These are phyloP conservation scores for Dichotomocladium elegans DNA, from an alignment of 371 early-diverging fungal genomes.

Conservation along the genomic window DNA sequence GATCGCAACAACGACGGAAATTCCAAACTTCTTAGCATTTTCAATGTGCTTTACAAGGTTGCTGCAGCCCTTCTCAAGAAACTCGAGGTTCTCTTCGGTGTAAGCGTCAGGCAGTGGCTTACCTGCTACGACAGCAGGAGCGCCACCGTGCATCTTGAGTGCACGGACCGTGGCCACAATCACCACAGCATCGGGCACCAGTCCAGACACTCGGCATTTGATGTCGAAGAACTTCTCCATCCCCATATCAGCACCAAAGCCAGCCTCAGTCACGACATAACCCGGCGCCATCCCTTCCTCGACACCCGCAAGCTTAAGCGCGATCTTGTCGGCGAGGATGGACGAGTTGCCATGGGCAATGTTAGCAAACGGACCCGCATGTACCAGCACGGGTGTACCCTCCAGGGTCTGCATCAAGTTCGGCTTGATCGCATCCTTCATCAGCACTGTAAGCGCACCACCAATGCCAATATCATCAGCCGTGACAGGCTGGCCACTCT, in stretches of 20 bases:
- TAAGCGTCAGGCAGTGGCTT: constrained; percentile 87
- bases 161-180: constrained; percentile 94
- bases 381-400: constrained; percentile 97
- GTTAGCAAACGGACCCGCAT: constrained; percentile 98
- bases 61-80: constrained; percentile 76
- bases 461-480: constrained; percentile 94
- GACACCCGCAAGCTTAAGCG: constrained; percentile 86
- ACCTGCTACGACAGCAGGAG: constrained; percentile 93
- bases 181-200: constrained; percentile 90
- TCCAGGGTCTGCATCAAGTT: constrained; percentile 97
- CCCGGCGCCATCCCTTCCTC: constrained; percentile 69
- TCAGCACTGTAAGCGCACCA: constrained; percentile 92
- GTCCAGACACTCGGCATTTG: constrained; percentile 89
- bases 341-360: constrained; percentile 97
- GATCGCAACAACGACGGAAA: constrained; percentile 92
- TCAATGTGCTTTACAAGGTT: constrained; percentile 89
- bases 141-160: constrained; percentile 97
- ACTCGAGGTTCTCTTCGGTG: constrained; percentile 77
- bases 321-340: constrained; percentile 90
- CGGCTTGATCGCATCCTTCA: constrained; percentile 98
- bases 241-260: constrained; percentile 98
- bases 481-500: constrained; percentile 81
- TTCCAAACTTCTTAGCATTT: constrained; percentile 86
- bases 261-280: constrained; percentile 95
- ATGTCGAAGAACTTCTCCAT: constrained; percentile 99